Conservation (phyloP, 495 filamentous ascomycete species). For the Hypoxylon crocopeplum region DNA sequence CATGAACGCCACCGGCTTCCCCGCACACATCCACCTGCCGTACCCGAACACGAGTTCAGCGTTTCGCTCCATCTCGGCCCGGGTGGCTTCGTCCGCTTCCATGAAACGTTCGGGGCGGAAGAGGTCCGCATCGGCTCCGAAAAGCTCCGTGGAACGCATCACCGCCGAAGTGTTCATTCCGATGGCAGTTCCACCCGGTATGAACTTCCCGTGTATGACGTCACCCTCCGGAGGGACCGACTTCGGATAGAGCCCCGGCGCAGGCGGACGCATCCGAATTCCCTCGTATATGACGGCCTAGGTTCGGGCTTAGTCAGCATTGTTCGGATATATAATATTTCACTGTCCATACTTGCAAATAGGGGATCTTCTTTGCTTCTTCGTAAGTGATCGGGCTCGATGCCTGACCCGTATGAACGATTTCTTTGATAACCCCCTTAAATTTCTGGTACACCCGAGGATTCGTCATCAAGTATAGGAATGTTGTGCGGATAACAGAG, state of each 20-base stretch:
- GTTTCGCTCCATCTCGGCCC: conserved; percentile 50
- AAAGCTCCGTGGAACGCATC: conserved; percentile 47
- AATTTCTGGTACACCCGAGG: conserved; percentile 59
- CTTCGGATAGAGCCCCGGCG: conserved; percentile 22
- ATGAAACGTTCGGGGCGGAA: conserved; percentile 66
- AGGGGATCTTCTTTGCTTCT: conserved; percentile 53
- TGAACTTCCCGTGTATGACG: conserved; percentile 56
- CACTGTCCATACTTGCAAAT: conserved; percentile 41
- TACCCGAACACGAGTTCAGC: conserved; percentile 52
- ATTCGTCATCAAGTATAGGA: conserved; percentile 58
- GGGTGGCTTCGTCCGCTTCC: conserved; percentile 43
- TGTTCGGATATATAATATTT: no score
- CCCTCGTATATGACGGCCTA: conserved; percentile 42
- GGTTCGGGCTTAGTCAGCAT: neutral
- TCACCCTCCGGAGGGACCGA: conserved; percentile 43
- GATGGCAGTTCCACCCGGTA: conserved; percentile 63
- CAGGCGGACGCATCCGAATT: conserved; percentile 34
- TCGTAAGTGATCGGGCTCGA: conserved; percentile 67
- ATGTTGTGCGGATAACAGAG: conserved; percentile 61
- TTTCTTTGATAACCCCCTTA: conserved; percentile 70
- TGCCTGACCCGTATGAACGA: conserved; percentile 58
- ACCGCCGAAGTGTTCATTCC: conserved; percentile 54
- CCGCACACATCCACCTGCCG: conserved; percentile 53
- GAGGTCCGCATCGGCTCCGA: conserved; percentile 54
- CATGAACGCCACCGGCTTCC: conserved; percentile 53